A percentile compares a stretch with the other conserved stretches of the same genome.
Conservation (phyloP, 345 rosid genomes). For the Eucalyptus cloeziana region DNA sequence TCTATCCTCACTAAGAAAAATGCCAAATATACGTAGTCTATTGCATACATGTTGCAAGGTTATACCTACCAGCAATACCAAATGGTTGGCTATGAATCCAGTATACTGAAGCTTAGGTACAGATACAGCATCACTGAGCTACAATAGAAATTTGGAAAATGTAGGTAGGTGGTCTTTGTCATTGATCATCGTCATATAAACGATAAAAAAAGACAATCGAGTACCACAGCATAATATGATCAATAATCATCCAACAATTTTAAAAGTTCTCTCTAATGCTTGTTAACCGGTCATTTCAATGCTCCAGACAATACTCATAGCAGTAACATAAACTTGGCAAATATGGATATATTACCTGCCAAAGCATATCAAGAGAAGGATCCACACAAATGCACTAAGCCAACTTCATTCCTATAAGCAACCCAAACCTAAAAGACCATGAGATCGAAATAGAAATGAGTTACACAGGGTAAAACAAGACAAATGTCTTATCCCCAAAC, state of each 20-base stretch:
- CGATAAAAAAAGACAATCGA: not conserved
- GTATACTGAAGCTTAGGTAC: not conserved
- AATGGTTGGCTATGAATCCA: no score
- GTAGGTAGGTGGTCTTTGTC: not conserved
- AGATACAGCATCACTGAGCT: not conserved
- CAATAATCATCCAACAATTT: not conserved
- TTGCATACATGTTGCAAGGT: no score
- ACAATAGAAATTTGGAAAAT: not conserved
- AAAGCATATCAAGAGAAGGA: conserved; percentile 47
- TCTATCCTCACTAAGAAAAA: no score
- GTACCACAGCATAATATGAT: not conserved
- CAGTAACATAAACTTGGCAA: not conserved
- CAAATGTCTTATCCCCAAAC: not conserved
- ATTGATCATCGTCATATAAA: not conserved
- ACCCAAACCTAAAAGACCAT: conserved; percentile 51
- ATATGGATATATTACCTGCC: conserved; percentile 46
- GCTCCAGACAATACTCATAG: not conserved
- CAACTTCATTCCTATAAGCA: conserved; percentile 66
- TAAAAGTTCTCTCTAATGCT: not conserved
- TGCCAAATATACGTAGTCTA: no score
- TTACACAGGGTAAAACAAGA: not conserved
- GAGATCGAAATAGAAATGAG: not conserved
- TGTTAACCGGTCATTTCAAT: not conserved
- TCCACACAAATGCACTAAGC: conserved; percentile 55
- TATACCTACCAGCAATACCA: no score